Evolutionary conservation across 768 basidiomycete species (phyloP), one percentile per base, ranked within the genome.

Genomic region (Mycena albidolilacea): DNA sequence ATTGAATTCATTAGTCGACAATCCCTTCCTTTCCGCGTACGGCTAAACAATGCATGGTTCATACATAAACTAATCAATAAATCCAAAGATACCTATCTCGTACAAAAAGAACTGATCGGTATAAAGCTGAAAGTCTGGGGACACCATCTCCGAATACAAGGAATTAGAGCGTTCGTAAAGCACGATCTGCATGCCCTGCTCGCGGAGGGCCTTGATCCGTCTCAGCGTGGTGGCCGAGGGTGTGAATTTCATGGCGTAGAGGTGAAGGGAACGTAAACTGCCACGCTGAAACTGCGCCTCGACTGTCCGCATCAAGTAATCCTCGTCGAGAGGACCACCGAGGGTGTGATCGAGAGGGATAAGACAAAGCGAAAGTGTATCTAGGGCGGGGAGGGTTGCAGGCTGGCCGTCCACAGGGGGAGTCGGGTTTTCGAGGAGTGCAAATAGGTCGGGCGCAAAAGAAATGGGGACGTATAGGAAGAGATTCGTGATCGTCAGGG

Each of bases 171-270:
- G 21, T 19, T 15, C 8, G 55, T 39, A 58, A 15, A 48, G 7
- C 11, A 21, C 14, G 11, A 70, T 46, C n/a, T 64, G 21, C 69
- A 70, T 64, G 3, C 69, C 69, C 52, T 70, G n/a, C 3, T n/a
- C 30, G 17, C 69, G 62, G n/a, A 70, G 62, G 1, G 38, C 3
- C 19, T 39, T 17, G 44, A 70, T 46, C 14, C 69, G 62, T 8
- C 46, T 55, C 9, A 70, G 62, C 21, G 62, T 64, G 17, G 44
- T n/a, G 4, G 54, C 11, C 7, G 61, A 64, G 2, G 62, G 62
- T 1, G 15, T 11, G 15, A 70, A 58, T 8, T 17, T 14, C n/a
- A 23, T 43, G 21, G 43, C 57, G n/a, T 46, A 64, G 1, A 70
- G 50, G 8, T 59, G 46, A 35, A 70, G 23, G 35, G 62, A 58